Percentiles rank a stretch among this genome's conserved stretches.
Conservation (phyloP, 208 protist species). For the Trypanosomatidae sp. region DNA sequence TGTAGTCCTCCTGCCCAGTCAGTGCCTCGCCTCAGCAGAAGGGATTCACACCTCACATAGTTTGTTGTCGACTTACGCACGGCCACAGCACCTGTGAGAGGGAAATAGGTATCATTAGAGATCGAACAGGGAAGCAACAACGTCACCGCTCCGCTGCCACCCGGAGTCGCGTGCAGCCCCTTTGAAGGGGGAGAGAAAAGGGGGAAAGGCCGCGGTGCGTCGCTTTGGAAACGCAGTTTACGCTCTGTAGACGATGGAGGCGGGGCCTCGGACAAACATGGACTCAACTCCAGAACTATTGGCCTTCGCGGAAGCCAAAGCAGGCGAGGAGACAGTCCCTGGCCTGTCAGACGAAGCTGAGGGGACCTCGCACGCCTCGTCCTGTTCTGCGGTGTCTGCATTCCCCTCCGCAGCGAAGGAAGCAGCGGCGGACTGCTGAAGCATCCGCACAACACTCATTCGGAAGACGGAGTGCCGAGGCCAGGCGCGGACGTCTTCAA, state of each 20-base stretch:
- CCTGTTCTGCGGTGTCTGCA: background rate
- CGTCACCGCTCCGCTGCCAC: background rate
- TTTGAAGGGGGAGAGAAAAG: background rate
- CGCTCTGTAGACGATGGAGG: conserved; percentile 6
- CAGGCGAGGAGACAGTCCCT: background rate
- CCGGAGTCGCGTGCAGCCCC: background rate
- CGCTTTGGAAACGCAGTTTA: background rate
- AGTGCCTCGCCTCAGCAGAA: background rate
- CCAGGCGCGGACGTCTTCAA: conserved; percentile 2
- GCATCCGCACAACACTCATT: background rate
- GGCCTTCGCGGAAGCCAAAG: background rate
- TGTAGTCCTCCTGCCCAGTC: background rate
- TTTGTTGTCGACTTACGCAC: background rate
- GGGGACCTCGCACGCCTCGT: background rate
- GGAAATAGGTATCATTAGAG: background rate
- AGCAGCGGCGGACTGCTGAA: background rate
- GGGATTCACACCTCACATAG: background rate
- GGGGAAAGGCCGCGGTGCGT: background rate
- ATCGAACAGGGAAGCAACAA: background rate
- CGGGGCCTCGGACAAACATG: conserved; percentile 11
- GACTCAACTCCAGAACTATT: conserved; percentile 6
- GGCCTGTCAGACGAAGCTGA: background rate
- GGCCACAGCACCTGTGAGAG: background rate
- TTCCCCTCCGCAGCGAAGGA: background rate
- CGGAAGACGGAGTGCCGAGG: conserved; percentile 13